Base-by-base conservation (phyloP, 2,329 filamentous ascomycete genomes). In the Trichoderma oligosporum region DNA sequence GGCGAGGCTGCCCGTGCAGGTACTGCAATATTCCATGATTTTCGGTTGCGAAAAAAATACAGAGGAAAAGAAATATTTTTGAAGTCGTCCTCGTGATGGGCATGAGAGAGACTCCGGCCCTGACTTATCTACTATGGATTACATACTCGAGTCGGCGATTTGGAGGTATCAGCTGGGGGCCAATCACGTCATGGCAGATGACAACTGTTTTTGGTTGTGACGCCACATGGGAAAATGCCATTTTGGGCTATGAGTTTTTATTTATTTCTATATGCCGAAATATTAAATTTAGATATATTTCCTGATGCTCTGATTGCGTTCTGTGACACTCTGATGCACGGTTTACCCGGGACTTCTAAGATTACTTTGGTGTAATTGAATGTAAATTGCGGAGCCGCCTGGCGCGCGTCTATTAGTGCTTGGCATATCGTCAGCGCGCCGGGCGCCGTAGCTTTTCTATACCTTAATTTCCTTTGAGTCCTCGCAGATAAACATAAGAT, bases 1-100 rank as follows among this genome's bases (percentile, higher is more conserved):
- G 41, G 79, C 76, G 24, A 91, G 78, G 24, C 85, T 72, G 22
- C 76, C 77, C 27, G 87, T 84, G 71, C 87, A 91, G 20, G 86
- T 90, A 68, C 86, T 89, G 72, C 87, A 91, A 12, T 81, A 78
- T 25, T 74, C 71, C 72, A 73, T 73, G 46, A 16, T 65, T 47
- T 33, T 33, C 11, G 42, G 27, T 7, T 53, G 49, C 36, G 29
- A 27, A 42, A 8, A 39, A 12, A 9, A 9, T 1, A 33, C 18
- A 44, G 22, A 49, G 42, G 8, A 55, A 38, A 14, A 36, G 39
- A 36, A 24, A 25, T 12, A 22, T 7, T 38, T 18, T 25, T 27
- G 39, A 27, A n/a, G 31, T 22, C 22, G 48, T 41, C 36, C 48
- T 52, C 48, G 48, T 52, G 48, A 52, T 36, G 16, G 33, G 42